phyloP scores from a whole-genome alignment of 163 green algal species.

The Chlamydomonas reinhardtii region DNA sequence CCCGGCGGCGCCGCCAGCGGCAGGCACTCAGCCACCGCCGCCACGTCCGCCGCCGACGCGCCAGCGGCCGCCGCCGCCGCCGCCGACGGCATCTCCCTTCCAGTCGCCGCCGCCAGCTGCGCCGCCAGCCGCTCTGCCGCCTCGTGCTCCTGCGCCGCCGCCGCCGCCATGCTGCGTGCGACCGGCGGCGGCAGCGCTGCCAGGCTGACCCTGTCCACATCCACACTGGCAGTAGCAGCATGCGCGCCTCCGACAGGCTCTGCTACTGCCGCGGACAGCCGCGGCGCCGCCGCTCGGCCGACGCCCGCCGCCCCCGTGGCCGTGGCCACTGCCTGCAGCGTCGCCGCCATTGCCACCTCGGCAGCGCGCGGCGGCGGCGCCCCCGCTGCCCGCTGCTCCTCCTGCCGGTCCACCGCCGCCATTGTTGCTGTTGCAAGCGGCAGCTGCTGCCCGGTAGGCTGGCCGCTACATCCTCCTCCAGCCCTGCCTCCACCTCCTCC shows the following conservation, averaged over 20 bases:
- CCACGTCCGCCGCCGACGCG: not conserved
- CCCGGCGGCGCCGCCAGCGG: not conserved
- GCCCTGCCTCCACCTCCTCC: not conserved
- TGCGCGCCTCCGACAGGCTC: too few species aligned
- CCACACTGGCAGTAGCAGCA: not conserved
- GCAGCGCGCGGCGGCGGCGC: not conserved
- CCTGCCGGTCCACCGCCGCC: not conserved
- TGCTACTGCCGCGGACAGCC: not conserved
- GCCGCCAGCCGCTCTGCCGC: constrained; percentile 24
- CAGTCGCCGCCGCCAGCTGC: not conserved
- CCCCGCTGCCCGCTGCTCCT: not conserved
- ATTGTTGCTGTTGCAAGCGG: too few species aligned
- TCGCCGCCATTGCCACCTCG: constrained; percentile 2
- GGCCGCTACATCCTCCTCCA: not conserved
- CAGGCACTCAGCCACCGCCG: not conserved
- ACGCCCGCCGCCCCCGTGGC: constrained; percentile 5
- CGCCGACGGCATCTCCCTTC: not conserved
- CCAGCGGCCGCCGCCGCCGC: too few species aligned
- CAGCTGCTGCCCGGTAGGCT: too few species aligned
- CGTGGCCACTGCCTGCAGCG: constrained; percentile 15
- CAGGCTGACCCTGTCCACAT: not conserved
- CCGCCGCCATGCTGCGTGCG: not conserved
- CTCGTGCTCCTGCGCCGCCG: not conserved
- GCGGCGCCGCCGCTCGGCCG: not conserved
- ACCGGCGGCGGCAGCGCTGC: constrained; percentile 6